These are phyloP conservation scores for Yamadazyma sp. DNA, from an alignment of 805 yeast species.

Conservation along the genomic window DNA sequence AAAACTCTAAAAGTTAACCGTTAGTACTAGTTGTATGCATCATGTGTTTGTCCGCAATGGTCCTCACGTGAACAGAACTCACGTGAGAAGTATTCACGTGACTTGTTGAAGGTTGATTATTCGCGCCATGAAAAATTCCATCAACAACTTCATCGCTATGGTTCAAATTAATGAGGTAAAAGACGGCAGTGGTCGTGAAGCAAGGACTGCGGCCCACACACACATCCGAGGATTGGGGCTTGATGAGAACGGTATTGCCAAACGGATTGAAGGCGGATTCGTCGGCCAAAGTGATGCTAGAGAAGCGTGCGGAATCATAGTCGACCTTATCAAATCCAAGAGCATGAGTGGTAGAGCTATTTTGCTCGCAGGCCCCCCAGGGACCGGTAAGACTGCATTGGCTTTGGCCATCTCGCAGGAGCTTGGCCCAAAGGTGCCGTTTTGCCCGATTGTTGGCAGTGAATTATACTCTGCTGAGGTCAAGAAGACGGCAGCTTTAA, in stretches of 20 bases:
- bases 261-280: constrained; percentile 83
- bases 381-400: constrained; percentile 97
- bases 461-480: constrained; percentile 96
- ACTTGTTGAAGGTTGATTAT: no score
- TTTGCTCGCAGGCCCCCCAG: constrained; percentile 94
- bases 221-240: constrained; percentile 94
- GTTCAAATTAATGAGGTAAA: constrained; percentile 79
- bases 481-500: constrained; percentile 91
- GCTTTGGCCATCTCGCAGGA: constrained; percentile 96
- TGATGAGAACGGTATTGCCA: constrained; percentile 86
- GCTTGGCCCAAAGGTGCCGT: constrained; percentile 95
- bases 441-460: constrained; percentile 94
- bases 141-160: constrained; percentile 7
- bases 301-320: constrained; percentile 93
- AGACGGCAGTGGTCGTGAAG: constrained; percentile 48
- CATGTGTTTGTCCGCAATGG: no score
- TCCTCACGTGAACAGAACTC: neutral
- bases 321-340: constrained; percentile 87
- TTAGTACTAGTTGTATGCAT: no score
- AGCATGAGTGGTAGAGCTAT: constrained; percentile 97
- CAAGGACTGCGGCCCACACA: constrained; percentile 92
- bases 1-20: no score
- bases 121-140: neutral
- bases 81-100: neutral
- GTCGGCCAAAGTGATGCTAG: constrained; percentile 76